phyloP scores from a whole-genome alignment of 768 basidiomycete genomes.

The Coprinellus micaceus region DNA sequence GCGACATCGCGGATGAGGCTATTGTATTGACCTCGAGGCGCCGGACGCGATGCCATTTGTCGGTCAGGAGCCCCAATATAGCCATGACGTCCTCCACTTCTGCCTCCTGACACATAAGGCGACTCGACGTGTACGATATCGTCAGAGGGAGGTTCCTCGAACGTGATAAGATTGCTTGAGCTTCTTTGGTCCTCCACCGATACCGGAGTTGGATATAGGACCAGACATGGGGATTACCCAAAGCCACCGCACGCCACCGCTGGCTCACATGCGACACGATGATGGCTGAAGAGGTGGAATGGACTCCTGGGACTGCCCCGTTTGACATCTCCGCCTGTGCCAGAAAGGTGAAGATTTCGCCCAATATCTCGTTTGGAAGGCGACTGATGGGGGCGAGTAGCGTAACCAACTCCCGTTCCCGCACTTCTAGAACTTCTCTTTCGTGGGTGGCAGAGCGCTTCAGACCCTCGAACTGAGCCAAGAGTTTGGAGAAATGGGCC shows the following conservation, averaged over 20 bases:
- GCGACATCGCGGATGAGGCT: constrained; percentile 14
- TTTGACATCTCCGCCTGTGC: constrained; percentile 22
- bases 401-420: constrained; percentile 30
- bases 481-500: constrained; percentile 35
- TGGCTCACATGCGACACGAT: constrained; percentile 36
- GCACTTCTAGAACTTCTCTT: constrained; percentile 24
- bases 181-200: constrained; percentile 9
- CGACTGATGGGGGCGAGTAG: constrained; percentile 46
- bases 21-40: constrained; percentile 18
- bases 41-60: constrained; percentile 26
- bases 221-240: constrained; percentile 46
- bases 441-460: constrained; percentile 33
- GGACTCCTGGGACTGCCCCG: neutral
- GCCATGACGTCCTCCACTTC: constrained; percentile 12
- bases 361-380: constrained; percentile 48
- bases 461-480: constrained; percentile 37
- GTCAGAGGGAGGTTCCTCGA: constrained; percentile 32
- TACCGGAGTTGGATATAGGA: constrained; percentile 22
- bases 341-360: constrained; percentile 36
- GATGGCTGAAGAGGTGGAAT: neutral
- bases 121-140: constrained; percentile 26
- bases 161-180: constrained; percentile 30
- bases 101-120: constrained; percentile 14
- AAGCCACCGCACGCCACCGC: constrained; percentile 44
- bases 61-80: constrained; percentile 21